Evolutionary conservation across 202 grass and related monocot genomes (phyloP).

Genomic region (Schoenoplectus tabernaemontani): DNA sequence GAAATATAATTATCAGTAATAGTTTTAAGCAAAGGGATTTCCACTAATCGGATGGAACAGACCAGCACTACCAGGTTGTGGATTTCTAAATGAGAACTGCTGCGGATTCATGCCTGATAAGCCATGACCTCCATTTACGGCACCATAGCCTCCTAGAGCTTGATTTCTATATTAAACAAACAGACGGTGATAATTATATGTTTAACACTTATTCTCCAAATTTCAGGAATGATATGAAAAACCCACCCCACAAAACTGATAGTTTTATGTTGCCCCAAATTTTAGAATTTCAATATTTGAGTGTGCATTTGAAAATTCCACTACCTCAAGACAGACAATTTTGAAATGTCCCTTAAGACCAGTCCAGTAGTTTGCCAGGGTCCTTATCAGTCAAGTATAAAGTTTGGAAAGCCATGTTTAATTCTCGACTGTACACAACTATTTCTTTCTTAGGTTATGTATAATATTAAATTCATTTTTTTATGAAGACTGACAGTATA

Average conservation of each 20-base stretch:
- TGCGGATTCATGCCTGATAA: conserved; percentile 25
- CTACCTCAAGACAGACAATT: background rate
- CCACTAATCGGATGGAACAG: conserved; percentile 21
- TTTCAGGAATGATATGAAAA: background rate
- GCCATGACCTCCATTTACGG: conserved; percentile 11
- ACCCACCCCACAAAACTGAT: background rate
- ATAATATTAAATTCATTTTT: background rate
- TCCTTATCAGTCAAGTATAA: background rate
- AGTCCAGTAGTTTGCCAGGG: background rate
- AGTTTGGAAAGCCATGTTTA: background rate
- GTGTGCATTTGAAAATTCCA: conserved; percentile 1
- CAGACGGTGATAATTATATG: background rate
- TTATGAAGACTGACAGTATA: background rate
- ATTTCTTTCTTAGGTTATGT: background rate
- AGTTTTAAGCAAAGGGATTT: conserved; percentile 41
- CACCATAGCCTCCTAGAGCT: conserved; percentile 22
- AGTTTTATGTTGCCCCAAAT: background rate
- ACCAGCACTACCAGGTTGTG: conserved; percentile 16
- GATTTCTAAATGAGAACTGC: conserved; percentile 26
- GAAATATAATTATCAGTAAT: background rate
- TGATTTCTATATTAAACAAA: conserved; percentile 31
- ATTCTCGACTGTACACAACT: background rate
- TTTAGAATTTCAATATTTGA: background rate
- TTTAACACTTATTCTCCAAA: background rate
- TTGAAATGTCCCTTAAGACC: background rate